These are phyloP conservation scores for Ormosia emarginata DNA, from an alignment of 306 rosid genomes.

Conservation along the genomic window DNA sequence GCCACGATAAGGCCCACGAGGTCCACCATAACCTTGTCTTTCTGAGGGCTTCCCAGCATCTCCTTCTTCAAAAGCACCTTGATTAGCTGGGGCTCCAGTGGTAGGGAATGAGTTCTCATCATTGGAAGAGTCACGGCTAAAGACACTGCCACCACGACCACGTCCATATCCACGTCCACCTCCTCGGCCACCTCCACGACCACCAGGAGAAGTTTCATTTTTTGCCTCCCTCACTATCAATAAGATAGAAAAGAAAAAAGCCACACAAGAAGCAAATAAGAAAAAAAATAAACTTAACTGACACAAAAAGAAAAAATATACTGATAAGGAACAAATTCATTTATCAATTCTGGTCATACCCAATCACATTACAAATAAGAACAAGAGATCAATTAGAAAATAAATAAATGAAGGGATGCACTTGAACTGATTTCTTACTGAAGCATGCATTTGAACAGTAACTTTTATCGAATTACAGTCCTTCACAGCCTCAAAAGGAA, in stretches of 20 bases:
- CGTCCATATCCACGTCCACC: constrained; percentile 48
- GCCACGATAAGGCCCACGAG: constrained; percentile 68
- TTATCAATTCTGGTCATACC: neutral
- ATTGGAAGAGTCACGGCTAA: constrained; percentile 37
- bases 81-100: constrained; percentile 37
- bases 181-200: constrained; percentile 65
- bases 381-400: neutral
- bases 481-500: neutral
- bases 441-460: neutral
- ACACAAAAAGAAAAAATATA: neutral
- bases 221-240: constrained; percentile 70
- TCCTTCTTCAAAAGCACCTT: constrained; percentile 61
- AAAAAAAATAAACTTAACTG: neutral
- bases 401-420: neutral
- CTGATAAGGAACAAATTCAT: neutral
- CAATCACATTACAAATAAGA: neutral
- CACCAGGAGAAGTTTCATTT: constrained; percentile 58
- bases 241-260: neutral
- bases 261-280: neutral
- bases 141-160: constrained; percentile 36
- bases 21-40: constrained; percentile 61
- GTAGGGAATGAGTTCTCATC: constrained; percentile 44
- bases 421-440: neutral
- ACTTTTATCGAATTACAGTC: neutral
- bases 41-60: constrained; percentile 50